Conservation (phyloP, 345 rosid species). For the Gossypium bickii region DNA sequence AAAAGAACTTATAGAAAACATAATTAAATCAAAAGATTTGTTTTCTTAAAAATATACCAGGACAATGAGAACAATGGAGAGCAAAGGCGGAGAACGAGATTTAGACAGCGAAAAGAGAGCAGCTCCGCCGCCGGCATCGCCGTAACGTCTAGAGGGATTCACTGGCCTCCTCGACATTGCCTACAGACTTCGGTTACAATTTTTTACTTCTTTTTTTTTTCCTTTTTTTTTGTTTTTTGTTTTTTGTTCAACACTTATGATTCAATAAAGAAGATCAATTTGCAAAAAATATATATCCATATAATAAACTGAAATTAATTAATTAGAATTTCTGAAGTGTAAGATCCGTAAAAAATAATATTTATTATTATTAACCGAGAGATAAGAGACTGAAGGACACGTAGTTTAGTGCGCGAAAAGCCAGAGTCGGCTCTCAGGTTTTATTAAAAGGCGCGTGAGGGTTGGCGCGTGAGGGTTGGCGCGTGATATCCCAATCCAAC, state of each 20-base stretch:
- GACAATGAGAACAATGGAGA: constrained; percentile 25
- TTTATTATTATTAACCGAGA: background rate
- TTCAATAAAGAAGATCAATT: constrained; percentile 1
- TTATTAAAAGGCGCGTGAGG: background rate
- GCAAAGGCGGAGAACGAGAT: constrained; percentile 30
- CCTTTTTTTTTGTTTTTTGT: too few species aligned
- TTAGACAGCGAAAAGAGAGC: constrained; percentile 21
- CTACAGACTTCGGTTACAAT: background rate
- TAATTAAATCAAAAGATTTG: background rate
- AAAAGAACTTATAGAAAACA: background rate
- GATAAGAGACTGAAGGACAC: constrained; percentile 2
- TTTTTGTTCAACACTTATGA: background rate
- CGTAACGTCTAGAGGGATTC: constrained; percentile 29
- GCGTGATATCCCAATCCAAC: background rate
- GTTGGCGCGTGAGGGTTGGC: constrained; percentile 7
- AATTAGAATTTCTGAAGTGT: background rate
- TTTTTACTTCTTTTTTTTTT: background rate
- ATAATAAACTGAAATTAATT: background rate
- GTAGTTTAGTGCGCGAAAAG: constrained; percentile 9
- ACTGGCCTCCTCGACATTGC: constrained; percentile 36
- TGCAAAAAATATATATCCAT: background rate
- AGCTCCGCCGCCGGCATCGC: constrained; percentile 26
- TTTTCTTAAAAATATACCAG: constrained; percentile 19
- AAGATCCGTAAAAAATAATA: background rate
- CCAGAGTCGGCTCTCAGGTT: constrained; percentile 14